Evolutionary conservation across 2,329 filamentous ascomycete species (phyloP), one percentile per base, ranked within the genome.

Genomic region (Cordyceps tenuipes): DNA sequence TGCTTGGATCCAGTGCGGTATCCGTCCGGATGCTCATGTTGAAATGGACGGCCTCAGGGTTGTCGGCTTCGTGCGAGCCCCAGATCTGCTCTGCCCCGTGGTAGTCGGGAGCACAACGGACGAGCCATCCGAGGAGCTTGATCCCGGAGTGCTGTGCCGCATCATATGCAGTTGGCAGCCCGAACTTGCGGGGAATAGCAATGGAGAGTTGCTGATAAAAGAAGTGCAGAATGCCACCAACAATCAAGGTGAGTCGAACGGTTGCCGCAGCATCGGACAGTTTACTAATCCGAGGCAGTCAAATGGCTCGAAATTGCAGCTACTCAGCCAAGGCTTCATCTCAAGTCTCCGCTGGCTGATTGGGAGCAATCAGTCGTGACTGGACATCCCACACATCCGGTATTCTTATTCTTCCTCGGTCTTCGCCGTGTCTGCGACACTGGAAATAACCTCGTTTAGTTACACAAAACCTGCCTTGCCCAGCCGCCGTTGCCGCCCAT

Each of bases 341-440:
- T 50, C 3, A 31, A n/a, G 23, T 50, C 48, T 50, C 48, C 48
- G 3, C 29, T 50, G 2, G 48, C 48, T 50, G 48, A 50, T 34
- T 50, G 48, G 48, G 48, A 50, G 48, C 48, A 50, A 50, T 50
- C 48, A 34, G 48, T 50, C 23, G 48, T 50, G 48, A 50, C 48
- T 34, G 48, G 48, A 3, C 48, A 50, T 50, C 48, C 48, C 12
- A 50, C 48, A 34, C 48, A 50, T 50, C 48, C 48, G 48, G 48
- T 50, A 50, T 50, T 6, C 48, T 31, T 34, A n/a, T n/a, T n/a
- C n/a, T n/a, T n/a, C 23, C 29, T 50, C 3, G 9, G 26, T 31
- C 31, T 2, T 34, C 13, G 8, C 34, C 26, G 34, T 31, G 15
- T 23, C 26, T 23, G 13, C 17, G 15, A 34, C 26, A 50, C 23